Base-by-base conservation (phyloP, 1,284 basidiomycete genomes). In the Pisolithus thermaeus region DNA sequence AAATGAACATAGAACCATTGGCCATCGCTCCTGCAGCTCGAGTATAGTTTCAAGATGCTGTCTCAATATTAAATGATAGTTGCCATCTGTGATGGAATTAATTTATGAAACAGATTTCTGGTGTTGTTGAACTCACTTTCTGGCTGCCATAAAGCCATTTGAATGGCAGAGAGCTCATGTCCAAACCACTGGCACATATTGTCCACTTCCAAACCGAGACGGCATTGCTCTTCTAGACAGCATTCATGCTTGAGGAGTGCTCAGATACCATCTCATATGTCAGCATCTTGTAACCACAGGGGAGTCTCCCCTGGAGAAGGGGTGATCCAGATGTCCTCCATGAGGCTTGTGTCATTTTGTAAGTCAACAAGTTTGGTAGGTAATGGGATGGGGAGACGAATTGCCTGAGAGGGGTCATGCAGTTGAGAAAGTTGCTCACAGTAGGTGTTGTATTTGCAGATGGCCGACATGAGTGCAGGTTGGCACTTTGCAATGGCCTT, bases 241-340 rank as follows among this genome's bases (percentile, higher is more conserved):
- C 61, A 46, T 23, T 71, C 66, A 0, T 51, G 1, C 27, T 61
- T 61, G 1, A 70, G 59, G 30, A 71, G 56, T 0, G 62, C 66
- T 0, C 59, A 47, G 11, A 73, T 73, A 0, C 70, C 69, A 6
- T 65, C 43, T 0, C 61, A 58, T 2, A 72, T 59, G 8, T 63
- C 49, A 0, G 38, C 14, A 47, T 73, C 68, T 20, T 66, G 56
- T 0, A 74, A 58, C 73, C 73, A 75, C 7, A 44, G 49, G 0
- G 68, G 71, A 30, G 22, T 53, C 3, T 48, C 46, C 2, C 48
- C 55, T 0, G 50, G 9, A 0, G 59, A 50, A 1, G 54, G 60
- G 0, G 58, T 53, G 5, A 72, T 67, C 72, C 73, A 76, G 0
- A 75, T 61, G 49, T 75, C 73, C 39, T 73, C 61, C 60, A 73